Evolutionary conservation across 192 early-diverging fungal genomes (phyloP).

Genomic region (Mortierella antarctica): DNA sequence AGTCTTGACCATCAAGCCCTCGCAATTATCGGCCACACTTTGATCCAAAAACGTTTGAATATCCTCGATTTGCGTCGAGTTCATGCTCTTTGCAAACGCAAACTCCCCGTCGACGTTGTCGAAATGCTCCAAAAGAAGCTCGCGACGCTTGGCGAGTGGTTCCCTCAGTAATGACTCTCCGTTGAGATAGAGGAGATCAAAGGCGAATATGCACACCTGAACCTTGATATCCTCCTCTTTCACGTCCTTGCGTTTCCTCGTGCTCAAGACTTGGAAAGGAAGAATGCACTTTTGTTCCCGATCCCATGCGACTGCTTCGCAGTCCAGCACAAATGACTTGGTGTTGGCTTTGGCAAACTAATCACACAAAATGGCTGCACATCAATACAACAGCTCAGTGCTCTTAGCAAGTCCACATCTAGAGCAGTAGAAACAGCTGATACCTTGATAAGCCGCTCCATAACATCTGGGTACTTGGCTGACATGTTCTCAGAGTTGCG

Average conservation of each 20-base stretch:
- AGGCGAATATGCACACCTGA: conserved; percentile 96
- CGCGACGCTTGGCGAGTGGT: conserved; percentile 80
- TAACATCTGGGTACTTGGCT: conserved; percentile 93
- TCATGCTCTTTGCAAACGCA: conserved; percentile 86
- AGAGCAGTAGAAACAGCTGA: background rate
- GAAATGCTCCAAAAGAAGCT: conserved; percentile 77
- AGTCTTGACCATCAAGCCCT: conserved; percentile 98
- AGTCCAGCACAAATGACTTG: conserved; percentile 95
- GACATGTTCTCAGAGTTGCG: conserved; percentile 97
- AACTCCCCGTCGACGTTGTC: conserved; percentile 87
- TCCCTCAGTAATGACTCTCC: conserved; percentile 87
- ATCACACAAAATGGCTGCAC: background rate
- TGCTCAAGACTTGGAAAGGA: conserved; percentile 97
- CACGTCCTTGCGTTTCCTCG: conserved; percentile 96
- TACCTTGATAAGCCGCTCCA: conserved; percentile 79
- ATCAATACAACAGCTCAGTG: background rate
- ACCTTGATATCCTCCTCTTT: conserved; percentile 92
- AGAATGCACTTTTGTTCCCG: conserved; percentile 83
- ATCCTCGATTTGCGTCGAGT: conserved; percentile 87
- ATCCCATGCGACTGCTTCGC: conserved; percentile 99
- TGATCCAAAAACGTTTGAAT: conserved; percentile 94
- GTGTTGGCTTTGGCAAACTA: conserved; percentile 69
- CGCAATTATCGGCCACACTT: conserved; percentile 87
- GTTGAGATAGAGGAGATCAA: conserved; percentile 95
- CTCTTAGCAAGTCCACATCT: background rate